Conservation (phyloP, 176 grass and related monocot genomes). For the Areca catechu region DNA sequence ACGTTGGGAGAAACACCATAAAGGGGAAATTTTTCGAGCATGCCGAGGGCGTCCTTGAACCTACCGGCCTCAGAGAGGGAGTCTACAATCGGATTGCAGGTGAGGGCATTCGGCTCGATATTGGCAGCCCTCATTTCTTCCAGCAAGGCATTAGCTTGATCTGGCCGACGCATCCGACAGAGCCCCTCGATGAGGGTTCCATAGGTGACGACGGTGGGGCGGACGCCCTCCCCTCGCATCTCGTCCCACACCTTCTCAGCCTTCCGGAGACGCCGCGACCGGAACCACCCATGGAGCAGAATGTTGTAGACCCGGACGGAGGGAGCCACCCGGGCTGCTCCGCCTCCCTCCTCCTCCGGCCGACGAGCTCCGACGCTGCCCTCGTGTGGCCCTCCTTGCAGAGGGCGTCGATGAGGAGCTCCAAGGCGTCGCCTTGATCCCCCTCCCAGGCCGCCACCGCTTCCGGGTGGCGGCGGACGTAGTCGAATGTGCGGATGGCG, state of each 20-base stretch:
- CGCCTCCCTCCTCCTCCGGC: conserved; percentile 25
- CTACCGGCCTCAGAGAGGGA: conserved; percentile 43
- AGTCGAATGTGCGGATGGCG: conserved; percentile 47
- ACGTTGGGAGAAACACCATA: conserved; percentile 59
- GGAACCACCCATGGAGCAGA: conserved; percentile 71
- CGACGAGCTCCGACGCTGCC: conserved; percentile 37
- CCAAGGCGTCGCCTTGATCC: background rate
- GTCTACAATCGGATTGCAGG: conserved; percentile 73
- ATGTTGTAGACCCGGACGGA: conserved; percentile 56
- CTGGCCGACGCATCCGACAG: conserved; percentile 53
- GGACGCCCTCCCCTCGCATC: conserved; percentile 48
- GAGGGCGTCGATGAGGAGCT: conserved; percentile 59
- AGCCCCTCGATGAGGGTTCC: conserved; percentile 61
- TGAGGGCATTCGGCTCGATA: conserved; percentile 39
- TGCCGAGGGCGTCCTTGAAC: conserved; percentile 49
- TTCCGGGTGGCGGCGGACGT: conserved; percentile 38
- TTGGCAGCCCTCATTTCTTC: conserved; percentile 52
- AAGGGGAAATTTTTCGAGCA: conserved; percentile 81
- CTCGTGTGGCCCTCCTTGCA: conserved; percentile 67
- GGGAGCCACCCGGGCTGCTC: conserved; percentile 6
- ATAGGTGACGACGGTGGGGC: conserved; percentile 61
- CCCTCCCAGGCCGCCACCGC: conserved; percentile 8
- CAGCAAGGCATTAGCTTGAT: conserved; percentile 39
- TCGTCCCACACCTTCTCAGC: conserved; percentile 49
- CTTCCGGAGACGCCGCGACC: conserved; percentile 38